A percentile compares a stretch with the other conserved stretches of the same genome.
phyloP scores from a whole-genome alignment of 2,329 filamentous ascomycete genomes.

The Calonectria pseudoturangicola region DNA sequence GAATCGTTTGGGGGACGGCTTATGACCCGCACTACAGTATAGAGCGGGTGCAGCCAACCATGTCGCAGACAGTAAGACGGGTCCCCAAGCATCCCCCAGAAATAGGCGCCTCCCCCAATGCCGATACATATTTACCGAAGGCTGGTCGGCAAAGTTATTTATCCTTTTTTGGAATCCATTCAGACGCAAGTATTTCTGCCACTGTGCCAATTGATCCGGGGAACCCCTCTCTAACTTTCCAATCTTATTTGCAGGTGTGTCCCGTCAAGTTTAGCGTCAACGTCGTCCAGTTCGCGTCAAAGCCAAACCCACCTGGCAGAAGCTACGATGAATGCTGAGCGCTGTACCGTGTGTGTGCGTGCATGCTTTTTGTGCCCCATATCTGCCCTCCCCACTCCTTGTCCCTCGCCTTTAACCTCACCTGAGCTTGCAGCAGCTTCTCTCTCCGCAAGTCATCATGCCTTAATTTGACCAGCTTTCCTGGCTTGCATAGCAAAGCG shows the following conservation, averaged over 20 bases:
- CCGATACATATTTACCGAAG: background rate
- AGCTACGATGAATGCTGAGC: background rate
- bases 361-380: constrained; percentile 19
- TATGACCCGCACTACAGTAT: background rate
- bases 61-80: constrained; percentile 19
- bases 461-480: constrained; percentile 21
- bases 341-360: constrained; percentile 2
- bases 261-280: constrained; percentile 30
- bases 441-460: constrained; percentile 26
- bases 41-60: constrained; percentile 28
- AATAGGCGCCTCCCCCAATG: constrained; percentile 2
- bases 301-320: constrained; percentile 20
- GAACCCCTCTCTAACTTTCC: background rate
- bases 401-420: constrained; percentile 25
- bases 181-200: background rate
- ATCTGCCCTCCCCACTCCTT: constrained; percentile 18
- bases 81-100: constrained; percentile 2
- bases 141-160: constrained; percentile 1
- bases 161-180: background rate
- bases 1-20: background rate
- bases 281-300: constrained; percentile 25
- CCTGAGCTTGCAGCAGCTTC: constrained; percentile 33
- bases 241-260: constrained; percentile 8
- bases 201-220: background rate
- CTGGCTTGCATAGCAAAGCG: constrained; percentile 15